Base-by-base conservation (phyloP, 1,284 basidiomycete genomes). In the Peniophora sp. region DNA sequence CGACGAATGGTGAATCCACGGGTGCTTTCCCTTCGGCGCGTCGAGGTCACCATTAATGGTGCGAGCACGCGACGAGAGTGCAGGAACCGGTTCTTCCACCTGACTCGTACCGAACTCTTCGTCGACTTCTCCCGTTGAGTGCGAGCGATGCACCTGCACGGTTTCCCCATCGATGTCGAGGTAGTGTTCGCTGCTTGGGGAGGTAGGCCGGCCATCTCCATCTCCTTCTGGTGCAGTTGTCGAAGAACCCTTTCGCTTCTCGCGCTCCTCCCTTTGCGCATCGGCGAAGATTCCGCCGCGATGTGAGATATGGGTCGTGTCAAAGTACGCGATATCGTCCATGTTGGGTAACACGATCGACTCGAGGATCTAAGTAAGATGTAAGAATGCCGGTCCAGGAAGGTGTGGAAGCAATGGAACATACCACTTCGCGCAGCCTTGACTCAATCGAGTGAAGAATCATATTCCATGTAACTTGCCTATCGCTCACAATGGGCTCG, bases 291-390 rank as follows among this genome's bases (percentile, higher is more conserved):
- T 90, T 2, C 94, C 96, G 47, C 95, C 96, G 43, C 96, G 84
- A 54, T 82, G 79, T 41, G 69, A 60, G 53, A 82, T 81, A 3
- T 69, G 63, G 1, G 68, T 64, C 41, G 89, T 95, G 65, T 96
- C 89, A 65, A 97, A 98, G 78, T 95, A 98, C 2, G 94, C 78
- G 53, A 97, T 85, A 62, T 98, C 96, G 66, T 99, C 96, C 92
- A 97, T 96, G 69, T 97, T 92, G 8, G 97, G 97, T 59, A 96
- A 69, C 10, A 99, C 95, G 24, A 99, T 79, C 0, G 92, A 95
- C 61, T 99, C 96, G 59, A 82, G 78, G 48, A 97, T 88, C 92
- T 96, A 60, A 3, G 53, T n/a, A 36, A 10, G 34, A n/a, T 45
- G 20, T 36, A 27, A 23, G 27, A 35, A 25, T 36, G 34, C 19